Evolutionary conservation across 1,139 yeast species (phyloP).

Genomic region (Candida frijolesensis): DNA sequence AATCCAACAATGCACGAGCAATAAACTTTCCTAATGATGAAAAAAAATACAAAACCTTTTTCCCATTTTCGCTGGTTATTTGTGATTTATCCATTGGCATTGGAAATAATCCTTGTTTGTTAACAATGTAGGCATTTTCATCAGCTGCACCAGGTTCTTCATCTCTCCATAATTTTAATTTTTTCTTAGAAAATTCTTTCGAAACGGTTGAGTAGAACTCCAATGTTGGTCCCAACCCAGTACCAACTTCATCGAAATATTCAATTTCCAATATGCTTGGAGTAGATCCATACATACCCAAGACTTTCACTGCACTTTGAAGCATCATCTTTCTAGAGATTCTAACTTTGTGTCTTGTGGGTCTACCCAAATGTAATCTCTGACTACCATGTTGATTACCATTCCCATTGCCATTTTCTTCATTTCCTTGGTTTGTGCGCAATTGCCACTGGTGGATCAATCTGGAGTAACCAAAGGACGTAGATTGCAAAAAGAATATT

Average conservation of each 20-base stretch:
- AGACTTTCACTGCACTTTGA: slow-evolving; percentile 78
- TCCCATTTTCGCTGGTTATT: slow-evolving; percentile 37
- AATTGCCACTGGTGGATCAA: slow-evolving; percentile 78
- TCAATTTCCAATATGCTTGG: slow-evolving; percentile 88
- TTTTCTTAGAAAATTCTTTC: slow-evolving; percentile 60
- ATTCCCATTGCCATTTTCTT: slow-evolving; percentile 17
- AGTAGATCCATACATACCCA: slow-evolving; percentile 74
- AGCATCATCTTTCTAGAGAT: slow-evolving; percentile 71
- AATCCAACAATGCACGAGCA: slow-evolving; percentile 85
- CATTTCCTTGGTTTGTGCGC: slow-evolving; percentile 48
- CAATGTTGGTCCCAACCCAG: slow-evolving; percentile 94
- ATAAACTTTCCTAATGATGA: slow-evolving; percentile 76
- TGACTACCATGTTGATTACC: slow-evolving; percentile 15
- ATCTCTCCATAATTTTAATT: slow-evolving; percentile 72
- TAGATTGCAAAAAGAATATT: slow-evolving; percentile 75
- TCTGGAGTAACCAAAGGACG: slow-evolving; percentile 91
- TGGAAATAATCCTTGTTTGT: slow-evolving; percentile 70
- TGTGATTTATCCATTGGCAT: slow-evolving; percentile 50
- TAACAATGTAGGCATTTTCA: slow-evolving; percentile 41
- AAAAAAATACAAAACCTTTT: slow-evolving; percentile 56
- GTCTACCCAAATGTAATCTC: slow-evolving; percentile 65
- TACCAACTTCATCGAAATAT: slow-evolving; percentile 90
- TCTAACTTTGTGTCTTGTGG: slow-evolving; percentile 79
- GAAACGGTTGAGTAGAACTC: slow-evolving; percentile 89
- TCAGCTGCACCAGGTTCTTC: slow-evolving; percentile 25